phyloP scores from a whole-genome alignment of 2,329 filamentous ascomycete species.

The Neofusicoccum umdonicola region DNA sequence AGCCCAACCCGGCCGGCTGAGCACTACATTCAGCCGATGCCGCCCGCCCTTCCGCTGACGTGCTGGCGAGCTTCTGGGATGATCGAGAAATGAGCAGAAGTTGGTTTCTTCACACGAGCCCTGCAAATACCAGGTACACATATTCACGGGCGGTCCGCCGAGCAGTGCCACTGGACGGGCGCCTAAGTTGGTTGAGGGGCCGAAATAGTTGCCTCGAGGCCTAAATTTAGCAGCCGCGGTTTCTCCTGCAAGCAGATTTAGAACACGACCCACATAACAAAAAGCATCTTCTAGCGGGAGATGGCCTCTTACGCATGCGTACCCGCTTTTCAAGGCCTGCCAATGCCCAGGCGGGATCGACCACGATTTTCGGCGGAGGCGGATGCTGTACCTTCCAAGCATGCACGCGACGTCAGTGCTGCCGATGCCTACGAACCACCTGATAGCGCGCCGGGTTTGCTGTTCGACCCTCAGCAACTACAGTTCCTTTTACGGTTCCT shows the following conservation, averaged over 20 bases:
- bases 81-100: no score
- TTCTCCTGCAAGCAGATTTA: background rate
- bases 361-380: constrained; percentile 3
- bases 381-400: background rate
- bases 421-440: background rate
- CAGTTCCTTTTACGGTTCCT: background rate
- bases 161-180: background rate
- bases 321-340: background rate
- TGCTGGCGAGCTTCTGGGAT: background rate
- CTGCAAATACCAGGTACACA: background rate
- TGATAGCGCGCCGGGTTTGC: background rate
- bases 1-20: background rate
- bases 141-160: background rate
- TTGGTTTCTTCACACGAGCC: no score
- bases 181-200: background rate
- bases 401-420: background rate
- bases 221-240: background rate
- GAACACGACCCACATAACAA: background rate
- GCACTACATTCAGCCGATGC: background rate
- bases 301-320: background rate
- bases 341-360: background rate
- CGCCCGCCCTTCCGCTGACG: background rate
- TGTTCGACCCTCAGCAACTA: background rate
- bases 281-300: background rate
- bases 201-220: background rate